Evolutionary conservation across 2,329 filamentous ascomycete genomes (phyloP).

Genomic region (Lomentospora prolificans): DNA sequence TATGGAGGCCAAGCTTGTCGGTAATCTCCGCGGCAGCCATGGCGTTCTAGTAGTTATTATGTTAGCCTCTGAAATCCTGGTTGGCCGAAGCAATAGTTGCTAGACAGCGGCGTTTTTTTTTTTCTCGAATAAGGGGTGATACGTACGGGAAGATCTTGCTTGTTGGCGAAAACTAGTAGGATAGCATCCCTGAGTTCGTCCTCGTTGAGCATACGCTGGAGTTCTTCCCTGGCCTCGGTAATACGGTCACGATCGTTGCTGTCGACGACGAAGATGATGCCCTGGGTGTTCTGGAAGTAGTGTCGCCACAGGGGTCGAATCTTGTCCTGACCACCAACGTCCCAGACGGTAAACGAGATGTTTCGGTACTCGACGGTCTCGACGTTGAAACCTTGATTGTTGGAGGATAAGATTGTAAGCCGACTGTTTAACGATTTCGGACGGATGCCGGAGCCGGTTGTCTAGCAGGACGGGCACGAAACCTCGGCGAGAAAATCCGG

Average conservation of each 20-base stretch:
- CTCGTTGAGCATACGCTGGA: constrained; percentile 98
- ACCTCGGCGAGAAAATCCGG: no score
- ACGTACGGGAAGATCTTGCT: constrained; percentile 96
- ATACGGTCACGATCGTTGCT: constrained; percentile 98
- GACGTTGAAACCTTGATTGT: constrained; percentile 80
- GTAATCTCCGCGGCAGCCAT: constrained; percentile 99
- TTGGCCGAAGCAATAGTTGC: not conserved
- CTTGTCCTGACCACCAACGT: constrained; percentile 99
- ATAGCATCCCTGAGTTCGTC: constrained; percentile 96
- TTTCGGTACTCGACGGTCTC: constrained; percentile 99
- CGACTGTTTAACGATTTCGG: not conserved
- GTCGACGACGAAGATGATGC: constrained; percentile 99
- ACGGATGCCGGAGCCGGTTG: no score
- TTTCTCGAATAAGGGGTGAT: constrained; percentile 8
- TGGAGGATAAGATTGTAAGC: not conserved
- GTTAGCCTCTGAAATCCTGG: constrained; percentile 3
- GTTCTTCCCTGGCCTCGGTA: constrained; percentile 89
- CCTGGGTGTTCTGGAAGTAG: constrained; percentile 99
- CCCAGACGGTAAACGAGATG: constrained; percentile 99
- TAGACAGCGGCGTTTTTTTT: not conserved
- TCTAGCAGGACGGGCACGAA: no score
- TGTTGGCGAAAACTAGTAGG: constrained; percentile 97
- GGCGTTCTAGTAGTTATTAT: constrained; percentile 59
- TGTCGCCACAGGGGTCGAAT: constrained; percentile 98
- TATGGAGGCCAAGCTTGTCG: constrained; percentile 99